Evolutionary conservation across 2,329 filamentous ascomycete species (phyloP), one percentile per base, ranked within the genome.

Genomic region (Lasiodiplodia gonubiensis): DNA sequence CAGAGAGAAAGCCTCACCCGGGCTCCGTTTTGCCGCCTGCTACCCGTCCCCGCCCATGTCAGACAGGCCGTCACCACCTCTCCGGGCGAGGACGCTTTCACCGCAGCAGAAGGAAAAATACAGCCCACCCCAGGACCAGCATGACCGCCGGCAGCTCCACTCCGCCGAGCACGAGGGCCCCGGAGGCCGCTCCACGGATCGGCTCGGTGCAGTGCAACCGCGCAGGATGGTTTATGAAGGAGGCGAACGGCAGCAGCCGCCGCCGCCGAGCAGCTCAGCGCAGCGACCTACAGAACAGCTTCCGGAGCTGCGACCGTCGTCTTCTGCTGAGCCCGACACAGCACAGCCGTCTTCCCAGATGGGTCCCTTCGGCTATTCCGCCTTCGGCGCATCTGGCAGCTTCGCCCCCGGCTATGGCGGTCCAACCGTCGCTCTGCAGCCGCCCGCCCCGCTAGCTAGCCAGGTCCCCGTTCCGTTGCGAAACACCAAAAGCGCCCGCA

Each of bases 11-110:
- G 39, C 64, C 53, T 60, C 64, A 53, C 54, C 54, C 54, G 46
- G 64, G 54, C 54, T 51, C 53, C 33, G 25, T 60, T 51, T 21
- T 52, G 75, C 76, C 68, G 71, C 66, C 70, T 73, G 74, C 71
- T 84, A 83, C 74, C 82, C 81, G 68, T 84, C 81, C 72, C 82
- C 82, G 75, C 82, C 82, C 76, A 84, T 84, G 82, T 84, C 82
- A 78, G 81, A 80, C 76, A 78, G 81, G 72, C 80, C 80, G 67
- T 83, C 82, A 69, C 80, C 82, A 70, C 71, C 74, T 68, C 74
- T 74, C 70, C 77, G 76, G 48, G 49, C 66, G 55, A 61, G 57
- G 51, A 46, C 66, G 64, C 64, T 53, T 67, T 55, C 27, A 63
- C 59, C 59, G 35, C 64, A 66, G 64, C 64, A 67, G 64, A 67